These are phyloP conservation scores for Daldinia concentrica DNA, from an alignment of 495 filamentous ascomycete genomes.

Conservation along the genomic window DNA sequence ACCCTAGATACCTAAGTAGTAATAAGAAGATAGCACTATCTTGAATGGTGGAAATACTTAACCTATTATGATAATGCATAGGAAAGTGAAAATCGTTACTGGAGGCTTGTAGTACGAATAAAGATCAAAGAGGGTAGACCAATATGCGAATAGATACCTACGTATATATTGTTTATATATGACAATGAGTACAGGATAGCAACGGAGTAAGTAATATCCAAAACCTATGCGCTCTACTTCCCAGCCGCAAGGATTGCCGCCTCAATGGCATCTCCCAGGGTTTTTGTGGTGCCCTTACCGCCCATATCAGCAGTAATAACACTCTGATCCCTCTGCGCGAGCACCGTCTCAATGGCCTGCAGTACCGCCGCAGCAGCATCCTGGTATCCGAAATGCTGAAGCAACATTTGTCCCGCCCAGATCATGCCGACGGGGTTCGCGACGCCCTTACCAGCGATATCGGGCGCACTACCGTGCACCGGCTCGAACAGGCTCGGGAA, in stretches of 20 bases:
- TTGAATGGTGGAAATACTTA: too few relatives aligned
- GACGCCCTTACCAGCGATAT: slow-evolving; percentile 75
- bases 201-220: neutral
- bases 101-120: neutral
- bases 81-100: too few relatives aligned
- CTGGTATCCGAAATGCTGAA: slow-evolving; percentile 74
- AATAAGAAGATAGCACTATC: neutral
- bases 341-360: slow-evolving; percentile 69
- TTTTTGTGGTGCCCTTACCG: slow-evolving; percentile 68
- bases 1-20: neutral
- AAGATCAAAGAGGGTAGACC: neutral
- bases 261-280: slow-evolving; percentile 67
- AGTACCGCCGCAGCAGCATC: slow-evolving; percentile 69
- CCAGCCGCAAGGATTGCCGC: slow-evolving; percentile 37
- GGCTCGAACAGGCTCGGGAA: slow-evolving; percentile 88
- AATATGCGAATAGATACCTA: slow-evolving; percentile 1
- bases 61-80: too few relatives aligned
- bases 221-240: neutral
- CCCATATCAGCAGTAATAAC: slow-evolving; percentile 74
- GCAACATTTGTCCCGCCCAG: slow-evolving; percentile 76
- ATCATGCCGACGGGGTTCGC: slow-evolving; percentile 79
- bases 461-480: slow-evolving; percentile 77
- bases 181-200: neutral
- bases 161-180: neutral
- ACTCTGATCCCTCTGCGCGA: slow-evolving; percentile 60